Evolutionary conservation across 2,329 filamentous ascomycete species (phyloP), one percentile per base, ranked within the genome.

Genomic region (Ophioceras dolichostomum): DNA sequence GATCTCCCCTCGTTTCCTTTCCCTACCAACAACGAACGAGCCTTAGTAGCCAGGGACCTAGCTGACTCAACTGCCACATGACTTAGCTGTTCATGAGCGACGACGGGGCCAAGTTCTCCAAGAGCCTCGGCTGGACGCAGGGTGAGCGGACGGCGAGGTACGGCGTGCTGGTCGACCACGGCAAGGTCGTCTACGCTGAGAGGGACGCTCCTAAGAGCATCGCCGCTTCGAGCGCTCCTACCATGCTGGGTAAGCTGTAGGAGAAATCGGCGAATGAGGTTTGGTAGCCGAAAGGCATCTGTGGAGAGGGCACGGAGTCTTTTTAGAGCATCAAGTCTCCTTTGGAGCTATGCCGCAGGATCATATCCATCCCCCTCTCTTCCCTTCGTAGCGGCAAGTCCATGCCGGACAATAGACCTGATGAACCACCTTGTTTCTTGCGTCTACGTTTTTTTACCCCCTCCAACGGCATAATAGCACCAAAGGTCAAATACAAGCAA

Each of bases 181-280:
- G 85, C 59, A 89, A 84, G 68, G 71, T 94, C 52, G 68, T 65
- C 52, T 93, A 93, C 59, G 82, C 83, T 42, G 83, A 81, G 61
- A 79, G 74, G 51, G 85, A 93, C 19, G 70, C 62, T 39, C 54
- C 54, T 37, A 60, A 60, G 36, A 59, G 56, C 48, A 64, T 67
- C 38, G 60, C 60, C 41, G 58, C 60, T 43, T 70, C 70, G 17
- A 65, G 70, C 36, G 71, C 68, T 39, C 66, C 73, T 42, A 67
- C 60, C 40, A 64, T 75, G 35, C 53, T 76, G 41, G 55, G 67
- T 39, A 69, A 70, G 57, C 57, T 75, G 46, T 76, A 61, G 59
- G n/a, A n/a, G n/a, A n/a, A n/a, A n/a, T n/a, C n/a, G n/a, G n/a
- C n/a, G n/a, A n/a, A 38, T 13, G 16, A 10, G 17, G 27, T 7